Evolutionary conservation across 257 asterid species (phyloP).

Genomic region (Fraxinus quadrangulata): DNA sequence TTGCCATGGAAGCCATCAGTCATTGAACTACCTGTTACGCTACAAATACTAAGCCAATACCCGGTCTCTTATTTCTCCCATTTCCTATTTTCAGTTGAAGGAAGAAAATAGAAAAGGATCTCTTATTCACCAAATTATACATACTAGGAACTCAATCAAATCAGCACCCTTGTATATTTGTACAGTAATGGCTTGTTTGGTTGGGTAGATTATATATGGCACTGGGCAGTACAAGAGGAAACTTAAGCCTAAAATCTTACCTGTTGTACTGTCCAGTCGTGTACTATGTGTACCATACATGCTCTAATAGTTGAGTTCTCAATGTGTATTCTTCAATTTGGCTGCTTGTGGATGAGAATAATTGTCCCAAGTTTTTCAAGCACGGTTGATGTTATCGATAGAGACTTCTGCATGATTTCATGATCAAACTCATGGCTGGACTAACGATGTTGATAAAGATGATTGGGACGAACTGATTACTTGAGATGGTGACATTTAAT

Average conservation of each 20-base stretch:
- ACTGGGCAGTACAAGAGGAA: neutral
- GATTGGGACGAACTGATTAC: conserved; percentile 19
- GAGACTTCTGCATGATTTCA: conserved; percentile 32
- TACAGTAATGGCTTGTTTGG: conserved; percentile 39
- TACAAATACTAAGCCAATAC: conserved; percentile 24
- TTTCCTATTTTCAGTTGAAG: conserved; percentile 27
- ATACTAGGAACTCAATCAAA: conserved; percentile 32
- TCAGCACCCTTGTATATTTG: conserved; percentile 52
- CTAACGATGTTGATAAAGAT: conserved; percentile 24
- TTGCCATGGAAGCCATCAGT: conserved; percentile 77
- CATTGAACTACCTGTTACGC: conserved; percentile 41
- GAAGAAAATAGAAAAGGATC: conserved; percentile 19
- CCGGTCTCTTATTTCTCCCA: conserved; percentile 27
- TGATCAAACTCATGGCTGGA: conserved; percentile 22
- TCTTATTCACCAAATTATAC: conserved; percentile 18
- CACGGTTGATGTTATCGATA: conserved; percentile 31
- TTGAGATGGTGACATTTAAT: conserved; percentile 28
- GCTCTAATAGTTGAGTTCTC: conserved; percentile 26
- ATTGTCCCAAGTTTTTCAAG: conserved; percentile 26
- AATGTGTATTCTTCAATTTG: conserved; percentile 33
- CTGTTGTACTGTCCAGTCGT: neutral
- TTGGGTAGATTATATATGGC: neutral
- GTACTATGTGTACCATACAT: neutral
- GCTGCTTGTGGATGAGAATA: conserved; percentile 36
- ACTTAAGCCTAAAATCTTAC: neutral